Evolutionary conservation across 1,284 basidiomycete species (phyloP).

Genomic region (Heliocybe sulcata): DNA sequence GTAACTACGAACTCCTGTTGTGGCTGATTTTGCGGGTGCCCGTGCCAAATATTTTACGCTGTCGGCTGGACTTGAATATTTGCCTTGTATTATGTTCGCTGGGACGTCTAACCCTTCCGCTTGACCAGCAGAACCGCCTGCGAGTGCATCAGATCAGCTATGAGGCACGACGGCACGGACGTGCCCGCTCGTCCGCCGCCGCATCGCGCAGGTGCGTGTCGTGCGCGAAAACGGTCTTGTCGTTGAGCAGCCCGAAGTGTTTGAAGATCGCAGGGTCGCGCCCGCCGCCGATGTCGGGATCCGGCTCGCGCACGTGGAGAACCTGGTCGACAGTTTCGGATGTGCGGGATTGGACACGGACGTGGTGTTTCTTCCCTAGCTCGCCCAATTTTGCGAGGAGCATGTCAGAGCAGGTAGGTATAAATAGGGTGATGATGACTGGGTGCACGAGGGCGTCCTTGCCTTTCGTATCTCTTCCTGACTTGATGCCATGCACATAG

Average conservation of each 20-base stretch:
- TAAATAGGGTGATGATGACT: conserved; percentile 30
- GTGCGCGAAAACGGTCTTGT: conserved; percentile 32
- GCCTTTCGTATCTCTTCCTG: not conserved
- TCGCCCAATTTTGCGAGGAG: conserved; percentile 22
- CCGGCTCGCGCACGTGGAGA: conserved; percentile 21
- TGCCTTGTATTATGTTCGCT: too few species aligned
- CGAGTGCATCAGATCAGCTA: conserved; percentile 19
- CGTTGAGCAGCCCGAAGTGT: conserved; percentile 12
- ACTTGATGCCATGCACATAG: not conserved
- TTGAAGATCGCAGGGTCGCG: not conserved
- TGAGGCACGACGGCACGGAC: conserved; percentile 25
- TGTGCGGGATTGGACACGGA: conserved; percentile 33
- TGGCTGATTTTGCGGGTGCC: too few species aligned
- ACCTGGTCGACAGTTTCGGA: conserved; percentile 31
- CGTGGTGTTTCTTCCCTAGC: conserved; percentile 18
- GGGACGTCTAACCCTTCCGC: too few species aligned
- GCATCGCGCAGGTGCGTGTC: conserved; percentile 5
- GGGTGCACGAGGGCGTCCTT: not conserved
- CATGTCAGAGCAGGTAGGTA: conserved; percentile 29
- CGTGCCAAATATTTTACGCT: too few species aligned
- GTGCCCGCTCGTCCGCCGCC: conserved; percentile 20
- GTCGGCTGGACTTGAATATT: too few species aligned
- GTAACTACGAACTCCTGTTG: too few species aligned
- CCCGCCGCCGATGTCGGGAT: not conserved
- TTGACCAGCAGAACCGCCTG: not conserved